Percentiles rank a stretch among this genome's conserved stretches.
Conservation (phyloP, 1,284 basidiomycete species). For the Cutaneotrichosporon spelunceum region DNA sequence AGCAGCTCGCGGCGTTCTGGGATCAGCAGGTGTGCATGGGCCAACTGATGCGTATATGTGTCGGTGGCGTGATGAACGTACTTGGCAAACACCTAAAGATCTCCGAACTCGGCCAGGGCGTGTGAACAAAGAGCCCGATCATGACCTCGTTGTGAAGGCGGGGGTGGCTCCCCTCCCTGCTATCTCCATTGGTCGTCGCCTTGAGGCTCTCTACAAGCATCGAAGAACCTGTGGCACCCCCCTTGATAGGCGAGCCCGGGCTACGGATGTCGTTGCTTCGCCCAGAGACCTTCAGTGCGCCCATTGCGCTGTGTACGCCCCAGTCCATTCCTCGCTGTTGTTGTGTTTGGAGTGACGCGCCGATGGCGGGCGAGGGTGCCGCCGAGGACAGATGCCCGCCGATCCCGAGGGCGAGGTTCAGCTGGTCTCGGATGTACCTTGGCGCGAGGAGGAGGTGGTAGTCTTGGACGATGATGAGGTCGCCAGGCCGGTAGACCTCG, state of each 20-base stretch:
- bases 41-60: neutral
- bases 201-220: constrained; percentile 31
- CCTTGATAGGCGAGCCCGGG: neutral
- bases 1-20: constrained; percentile 82
- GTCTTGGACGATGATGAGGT: constrained; percentile 85
- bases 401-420: constrained; percentile 61
- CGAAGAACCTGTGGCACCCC: no score
- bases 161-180: neutral
- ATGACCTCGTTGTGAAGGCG: constrained; percentile 48
- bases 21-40: constrained; percentile 12
- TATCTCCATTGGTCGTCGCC: constrained; percentile 3
- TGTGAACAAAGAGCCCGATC: constrained; percentile 93
- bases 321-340: constrained; percentile 36
- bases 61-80: constrained; percentile 49
- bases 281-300: constrained; percentile 24
- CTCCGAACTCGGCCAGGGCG: constrained; percentile 94
- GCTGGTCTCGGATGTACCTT: constrained; percentile 70
- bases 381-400: constrained; percentile 25
- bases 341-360: constrained; percentile 12
- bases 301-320: constrained; percentile 17
- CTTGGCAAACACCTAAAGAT: constrained; percentile 90
- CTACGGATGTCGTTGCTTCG: constrained; percentile 23
- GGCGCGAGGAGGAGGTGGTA: constrained; percentile 92
- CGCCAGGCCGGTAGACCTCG: constrained; percentile 75
- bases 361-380: constrained; percentile 31